Percentiles rank a stretch among this genome's conserved stretches.
Evolutionary conservation across 129 eudicot species (phyloP).

Genomic region (Tagetes patula): DNA sequence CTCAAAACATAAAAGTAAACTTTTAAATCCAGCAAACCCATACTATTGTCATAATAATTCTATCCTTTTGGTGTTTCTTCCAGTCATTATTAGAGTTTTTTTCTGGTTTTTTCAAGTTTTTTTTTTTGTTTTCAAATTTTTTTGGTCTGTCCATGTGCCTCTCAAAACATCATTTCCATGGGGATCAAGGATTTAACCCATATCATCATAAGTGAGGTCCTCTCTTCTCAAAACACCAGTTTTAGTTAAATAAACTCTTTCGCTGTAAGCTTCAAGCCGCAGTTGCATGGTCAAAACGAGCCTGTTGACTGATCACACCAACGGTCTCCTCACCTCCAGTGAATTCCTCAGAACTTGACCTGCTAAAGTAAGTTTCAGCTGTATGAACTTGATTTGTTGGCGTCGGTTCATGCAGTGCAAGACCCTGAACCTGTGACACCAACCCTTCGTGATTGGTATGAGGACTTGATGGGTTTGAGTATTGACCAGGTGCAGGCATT

Average conservation of each 20-base stretch:
- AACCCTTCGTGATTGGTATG: slow-evolving; percentile 34
- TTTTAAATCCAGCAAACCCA: slow-evolving; percentile 42
- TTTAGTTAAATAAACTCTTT: slow-evolving; percentile 8
- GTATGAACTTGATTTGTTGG: slow-evolving; percentile 24
- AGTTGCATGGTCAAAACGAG: slow-evolving; percentile 32
- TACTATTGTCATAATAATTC: slow-evolving; percentile 30
- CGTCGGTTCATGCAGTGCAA: slow-evolving; percentile 35
- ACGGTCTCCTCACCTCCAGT: slow-evolving; percentile 27
- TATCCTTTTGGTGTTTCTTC: slow-evolving; percentile 23
- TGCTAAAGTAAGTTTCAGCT: slow-evolving; percentile 28
- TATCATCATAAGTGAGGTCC: slow-evolving; percentile 35
- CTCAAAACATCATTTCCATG: slow-evolving; percentile 41
- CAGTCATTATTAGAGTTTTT: slow-evolving; percentile 10
- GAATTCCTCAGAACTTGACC: slow-evolving; percentile 44
- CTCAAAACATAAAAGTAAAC: slow-evolving; percentile 31
- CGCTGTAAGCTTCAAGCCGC: slow-evolving; percentile 33
- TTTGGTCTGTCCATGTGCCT: slow-evolving; percentile 35
- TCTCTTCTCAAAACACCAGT: slow-evolving; percentile 31
- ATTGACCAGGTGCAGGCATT: slow-evolving; percentile 43
- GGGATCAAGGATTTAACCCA: slow-evolving; percentile 37
- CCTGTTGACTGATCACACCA: slow-evolving; percentile 18
- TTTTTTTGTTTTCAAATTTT: slow-evolving; percentile 20
- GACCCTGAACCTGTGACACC: slow-evolving; percentile 37
- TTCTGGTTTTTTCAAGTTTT: background rate
- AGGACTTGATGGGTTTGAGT: slow-evolving; percentile 43